These are phyloP conservation scores for Phytophthora uliginosa DNA, from an alignment of 352 stramenopile genomes.

Conservation along the genomic window DNA sequence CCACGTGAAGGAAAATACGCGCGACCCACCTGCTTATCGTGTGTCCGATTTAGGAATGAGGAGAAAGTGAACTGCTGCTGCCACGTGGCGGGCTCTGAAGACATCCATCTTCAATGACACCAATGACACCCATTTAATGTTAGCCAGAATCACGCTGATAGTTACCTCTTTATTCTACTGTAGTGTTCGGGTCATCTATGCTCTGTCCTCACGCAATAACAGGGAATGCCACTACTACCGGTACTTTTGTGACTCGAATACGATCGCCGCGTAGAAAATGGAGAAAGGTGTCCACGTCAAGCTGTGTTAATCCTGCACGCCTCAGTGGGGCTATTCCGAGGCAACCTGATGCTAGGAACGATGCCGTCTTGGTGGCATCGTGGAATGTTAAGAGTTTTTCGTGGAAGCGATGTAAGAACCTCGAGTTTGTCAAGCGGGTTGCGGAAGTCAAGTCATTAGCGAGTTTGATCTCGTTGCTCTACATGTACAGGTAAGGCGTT, in stretches of 20 bases:
- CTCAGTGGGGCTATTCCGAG: not conserved
- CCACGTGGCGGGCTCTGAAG: conserved; percentile 7
- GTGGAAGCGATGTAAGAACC: not conserved
- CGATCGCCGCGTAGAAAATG: not conserved
- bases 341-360: not conserved
- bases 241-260: not conserved
- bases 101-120: conserved; percentile 4
- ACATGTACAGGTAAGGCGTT: not conserved
- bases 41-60: conserved; percentile 3
- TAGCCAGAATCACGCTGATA: too few species aligned
- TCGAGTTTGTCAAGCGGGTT: not conserved
- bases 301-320: not conserved
- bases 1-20: not conserved
- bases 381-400: not conserved
- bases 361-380: not conserved
- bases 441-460: not conserved
- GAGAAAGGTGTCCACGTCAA: not conserved
- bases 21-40: not conserved
- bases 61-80: not conserved
- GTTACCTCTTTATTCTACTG: too few species aligned
- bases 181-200: too few species aligned
- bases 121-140: not conserved
- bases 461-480: not conserved
- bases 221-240: too few species aligned
- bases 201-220: too few species aligned